phyloP scores from a whole-genome alignment of 1,139 yeast species.

The Candida sanyaensis region DNA sequence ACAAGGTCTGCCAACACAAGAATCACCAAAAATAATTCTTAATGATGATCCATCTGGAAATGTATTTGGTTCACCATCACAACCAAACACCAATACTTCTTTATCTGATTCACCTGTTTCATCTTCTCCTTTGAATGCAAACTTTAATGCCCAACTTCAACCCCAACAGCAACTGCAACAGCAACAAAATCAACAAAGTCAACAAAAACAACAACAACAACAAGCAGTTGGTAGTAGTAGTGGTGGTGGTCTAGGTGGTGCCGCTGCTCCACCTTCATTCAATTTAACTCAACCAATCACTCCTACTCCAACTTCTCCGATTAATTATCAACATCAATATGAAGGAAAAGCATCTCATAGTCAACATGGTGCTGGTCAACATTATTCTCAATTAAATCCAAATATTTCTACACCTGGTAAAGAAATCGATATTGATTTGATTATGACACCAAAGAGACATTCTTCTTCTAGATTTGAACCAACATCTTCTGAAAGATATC shows the following conservation, averaged over 20 bases:
- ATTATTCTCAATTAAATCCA: conserved; percentile 37
- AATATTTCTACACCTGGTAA: conserved; percentile 47
- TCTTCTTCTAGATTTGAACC: conserved; percentile 93
- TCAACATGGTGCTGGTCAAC: conserved; percentile 28
- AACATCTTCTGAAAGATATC: conserved; percentile 58
- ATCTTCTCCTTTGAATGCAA: conserved; percentile 1
- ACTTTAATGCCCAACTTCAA: conserved; percentile 7
- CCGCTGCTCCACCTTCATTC: conserved; percentile 13
- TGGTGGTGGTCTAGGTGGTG: too few relatives aligned
- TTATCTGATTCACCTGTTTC: conserved; percentile 3
- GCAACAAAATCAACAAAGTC: too few relatives aligned
- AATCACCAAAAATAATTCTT: conserved; percentile 33
- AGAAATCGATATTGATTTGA: conserved; percentile 50
- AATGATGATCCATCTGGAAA: conserved; percentile 16
- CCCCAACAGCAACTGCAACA: conserved; percentile 11
- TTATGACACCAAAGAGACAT: conserved; percentile 82
- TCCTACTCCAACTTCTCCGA: conserved; percentile 37
- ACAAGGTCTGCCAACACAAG: conserved; percentile 17
- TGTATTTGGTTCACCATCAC: conserved; percentile 13
- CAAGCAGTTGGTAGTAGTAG: conserved; percentile 7
- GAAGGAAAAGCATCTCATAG: conserved; percentile 25
- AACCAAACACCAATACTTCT: conserved; percentile 8
- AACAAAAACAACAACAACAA: background rate
- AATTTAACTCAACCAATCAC: conserved; percentile 26
- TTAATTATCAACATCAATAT: conserved; percentile 6